Conservation (phyloP, 148 eudicot genomes). For the Pharnaceum exiguum region DNA sequence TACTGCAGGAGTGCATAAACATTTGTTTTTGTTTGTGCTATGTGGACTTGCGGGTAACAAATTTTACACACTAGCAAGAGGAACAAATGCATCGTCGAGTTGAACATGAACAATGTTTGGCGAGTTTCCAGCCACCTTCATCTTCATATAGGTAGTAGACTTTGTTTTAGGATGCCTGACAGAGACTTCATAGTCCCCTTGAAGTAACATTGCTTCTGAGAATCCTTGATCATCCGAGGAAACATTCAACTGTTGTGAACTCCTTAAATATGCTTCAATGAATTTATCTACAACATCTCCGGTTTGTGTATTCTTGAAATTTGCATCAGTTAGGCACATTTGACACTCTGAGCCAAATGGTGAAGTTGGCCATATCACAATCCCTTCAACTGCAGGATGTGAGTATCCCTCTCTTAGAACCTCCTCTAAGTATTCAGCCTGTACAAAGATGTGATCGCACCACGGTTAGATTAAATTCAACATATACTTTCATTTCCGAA, state of each 20-base stretch:
- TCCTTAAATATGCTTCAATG: slow-evolving; percentile 30
- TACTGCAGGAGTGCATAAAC: no score
- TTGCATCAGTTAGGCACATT: slow-evolving; percentile 52
- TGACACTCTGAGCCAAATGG: slow-evolving; percentile 29
- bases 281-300: slow-evolving; percentile 65
- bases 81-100: slow-evolving; percentile 14
- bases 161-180: slow-evolving; percentile 24
- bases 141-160: slow-evolving; percentile 15
- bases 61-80: slow-evolving; percentile 7
- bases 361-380: slow-evolving; percentile 56
- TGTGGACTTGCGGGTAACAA: no score
- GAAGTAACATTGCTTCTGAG: slow-evolving; percentile 24
- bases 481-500: background rate
- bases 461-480: background rate
- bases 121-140: slow-evolving; percentile 26
- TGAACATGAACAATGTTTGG: slow-evolving; percentile 7
- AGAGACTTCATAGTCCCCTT: slow-evolving; percentile 43
- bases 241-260: slow-evolving; percentile 19
- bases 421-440: slow-evolving; percentile 44
- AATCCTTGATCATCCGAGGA: slow-evolving; percentile 26
- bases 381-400: slow-evolving; percentile 50
- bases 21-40: no score
- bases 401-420: slow-evolving; percentile 49
- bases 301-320: slow-evolving; percentile 43
- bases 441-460: background rate